Evolutionary conservation across 768 basidiomycete genomes (phyloP).

Genomic region (Pleurotus djamor): DNA sequence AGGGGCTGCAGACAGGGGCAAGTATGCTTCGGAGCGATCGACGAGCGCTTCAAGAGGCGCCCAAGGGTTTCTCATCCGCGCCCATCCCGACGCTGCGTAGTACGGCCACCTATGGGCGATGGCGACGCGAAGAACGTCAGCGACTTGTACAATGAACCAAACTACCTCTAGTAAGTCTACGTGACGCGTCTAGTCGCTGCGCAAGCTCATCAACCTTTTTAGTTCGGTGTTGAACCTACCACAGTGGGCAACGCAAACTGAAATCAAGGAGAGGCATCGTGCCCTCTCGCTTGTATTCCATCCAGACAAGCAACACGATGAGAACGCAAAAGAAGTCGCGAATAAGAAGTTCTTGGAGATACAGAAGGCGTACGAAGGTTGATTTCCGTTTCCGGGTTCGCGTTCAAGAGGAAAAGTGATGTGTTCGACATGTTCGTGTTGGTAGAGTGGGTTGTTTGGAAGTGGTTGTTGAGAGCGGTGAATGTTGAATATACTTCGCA

Average conservation of each 20-base stretch:
- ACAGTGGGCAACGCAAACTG: slow-evolving; percentile 5
- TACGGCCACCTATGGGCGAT: neutral
- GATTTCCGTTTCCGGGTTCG: no score
- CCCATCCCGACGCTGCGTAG: no score
- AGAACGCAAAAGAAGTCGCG: slow-evolving; percentile 53
- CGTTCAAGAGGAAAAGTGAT: no score
- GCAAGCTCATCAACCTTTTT: neutral
- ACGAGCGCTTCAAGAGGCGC: no score
- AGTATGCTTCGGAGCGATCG: no score
- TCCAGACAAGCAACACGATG: slow-evolving; percentile 78
- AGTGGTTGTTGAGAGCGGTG: no score
- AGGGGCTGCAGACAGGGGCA: no score
- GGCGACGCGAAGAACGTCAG: neutral
- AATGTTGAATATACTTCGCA: no score
- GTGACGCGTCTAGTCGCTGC: neutral
- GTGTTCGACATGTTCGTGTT: no score
- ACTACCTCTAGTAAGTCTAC: slow-evolving; percentile 6
- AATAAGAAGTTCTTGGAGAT: slow-evolving; percentile 70
- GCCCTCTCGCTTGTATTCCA: slow-evolving; percentile 77
- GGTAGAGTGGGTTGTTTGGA: no score
- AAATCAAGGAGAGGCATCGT: slow-evolving; percentile 75
- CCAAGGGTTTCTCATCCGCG: no score
- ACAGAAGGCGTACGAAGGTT: no score
- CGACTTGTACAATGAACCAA: neutral
- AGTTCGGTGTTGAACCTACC: slow-evolving; percentile 5